Evolutionary conservation across 768 basidiomycete genomes (phyloP), one percentile per base, ranked within the genome.

Genomic region (Calocybe indica): DNA sequence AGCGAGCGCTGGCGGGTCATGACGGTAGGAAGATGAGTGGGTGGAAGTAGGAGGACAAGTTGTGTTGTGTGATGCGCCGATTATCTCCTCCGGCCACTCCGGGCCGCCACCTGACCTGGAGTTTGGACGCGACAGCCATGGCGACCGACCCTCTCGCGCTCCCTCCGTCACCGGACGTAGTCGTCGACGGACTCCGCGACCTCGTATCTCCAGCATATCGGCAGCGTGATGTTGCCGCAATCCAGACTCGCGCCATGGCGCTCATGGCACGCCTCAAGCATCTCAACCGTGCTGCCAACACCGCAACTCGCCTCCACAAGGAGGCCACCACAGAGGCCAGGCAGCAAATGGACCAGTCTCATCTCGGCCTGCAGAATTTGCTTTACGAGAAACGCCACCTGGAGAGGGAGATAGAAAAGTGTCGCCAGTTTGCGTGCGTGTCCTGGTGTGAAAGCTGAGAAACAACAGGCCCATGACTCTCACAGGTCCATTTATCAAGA

Each of bases 341-440:
- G 46, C 84, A 85, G 37, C 85, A 91, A 48, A 92, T 94, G 89
- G 92, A 93, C 67, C 84, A 91, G 66, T 84, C 88, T 0, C 82
- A 91, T 63, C 80, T 94, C 35, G 82, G 82, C 14, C 77, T 90
- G 30, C 90, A 94, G 66, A 94, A 94, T 54, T 70, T 92, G 33
- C 74, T 87, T 42, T 94, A 93, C 55, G 91, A 94, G 66, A 90
- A 88, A 60, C 77, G 89, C 28, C 90, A 94, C 58, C 79, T 94
- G 5, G 89, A 92, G 63, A 77, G 88, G 48, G 92, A 94, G 68
- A 94, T 94, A 33, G 87, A 90, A 57, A 92, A 92, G 61, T 94
- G 92, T 66, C 79, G 88, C 41, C 90, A 93, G 60, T 94, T 92
- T 60, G 88, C 87, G 90, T 92, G 61, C 58, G 88, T 75, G 43